Base-by-base conservation (phyloP, 192 early-diverging fungal species). In the Coemansia sp. region DNA sequence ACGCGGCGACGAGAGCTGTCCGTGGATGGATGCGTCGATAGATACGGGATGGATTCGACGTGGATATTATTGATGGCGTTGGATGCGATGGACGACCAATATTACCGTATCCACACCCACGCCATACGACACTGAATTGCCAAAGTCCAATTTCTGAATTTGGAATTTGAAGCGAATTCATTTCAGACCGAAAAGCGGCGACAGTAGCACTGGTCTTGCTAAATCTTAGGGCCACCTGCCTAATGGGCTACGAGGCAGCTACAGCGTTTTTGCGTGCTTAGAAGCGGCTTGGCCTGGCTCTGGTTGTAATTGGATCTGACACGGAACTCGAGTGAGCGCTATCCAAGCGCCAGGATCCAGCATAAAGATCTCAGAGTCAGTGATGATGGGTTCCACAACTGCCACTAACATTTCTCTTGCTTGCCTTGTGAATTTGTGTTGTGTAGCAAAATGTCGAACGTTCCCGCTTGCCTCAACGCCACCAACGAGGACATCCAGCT, bases 401-500 rank as follows among this genome's bases (percentile, higher is more conserved):
- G 14, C 12, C 28, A 53, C 50, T 53, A 53, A 53, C 16, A 28
- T 18, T 11, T 5, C 16, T 57, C 26, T 23, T 33, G 8, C 14
- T 5, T 34, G 18, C 33, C 20, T 16, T 31, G 9, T 34, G 55
- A n/a, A 20, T 16, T 34, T 57, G 55, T 53, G 55, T 8, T 12
- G 13, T 82, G 64, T 82, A 82, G 79, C 56, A 76, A 65, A 62
- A 82, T 82, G 79, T 76, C 79, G 71, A 70, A 82, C 67, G 75
- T 77, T 61, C 79, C 79, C 68, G 79, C 73, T 68, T 82, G 79
- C 79, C 79, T 82, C 75, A 82, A 82, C 75, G 74, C 92, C 75
- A 94, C 93, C 76, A 92, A 97, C 78, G 88, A 93, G 82, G 96
- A 97, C 80, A 92, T 97, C 72, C 88, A 93, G 87, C 86, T 90